phyloP scores from a whole-genome alignment of 2,329 filamentous ascomycete genomes.

The Aspergillus sp. region DNA sequence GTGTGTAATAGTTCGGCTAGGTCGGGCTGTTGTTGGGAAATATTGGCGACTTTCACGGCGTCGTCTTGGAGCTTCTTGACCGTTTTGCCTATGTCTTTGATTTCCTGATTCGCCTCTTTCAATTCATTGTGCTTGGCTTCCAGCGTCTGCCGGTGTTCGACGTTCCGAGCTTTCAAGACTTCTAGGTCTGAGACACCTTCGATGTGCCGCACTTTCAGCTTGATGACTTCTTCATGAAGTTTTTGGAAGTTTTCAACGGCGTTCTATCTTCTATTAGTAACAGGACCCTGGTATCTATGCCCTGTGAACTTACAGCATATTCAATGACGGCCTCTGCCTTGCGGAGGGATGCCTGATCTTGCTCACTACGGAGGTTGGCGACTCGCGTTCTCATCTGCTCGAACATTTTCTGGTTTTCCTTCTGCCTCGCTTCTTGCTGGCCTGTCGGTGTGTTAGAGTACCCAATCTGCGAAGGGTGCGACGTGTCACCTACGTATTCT shows the following conservation, averaged over 20 bases:
- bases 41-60: slow-evolving; percentile 19
- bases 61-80: slow-evolving; percentile 22
- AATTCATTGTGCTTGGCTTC: slow-evolving; percentile 46
- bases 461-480: background rate
- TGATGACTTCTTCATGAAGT: slow-evolving; percentile 65
- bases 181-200: slow-evolving; percentile 82
- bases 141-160: slow-evolving; percentile 55
- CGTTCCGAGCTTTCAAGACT: slow-evolving; percentile 67
- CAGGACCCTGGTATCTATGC: slow-evolving; percentile 2
- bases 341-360: slow-evolving; percentile 58
- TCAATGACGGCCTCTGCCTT: slow-evolving; percentile 59
- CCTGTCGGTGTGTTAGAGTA: slow-evolving; percentile 41
- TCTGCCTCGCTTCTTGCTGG: slow-evolving; percentile 50
- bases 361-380: slow-evolving; percentile 54
- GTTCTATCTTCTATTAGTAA: slow-evolving; percentile 42
- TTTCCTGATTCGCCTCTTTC: slow-evolving; percentile 35
- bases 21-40: slow-evolving; percentile 25
- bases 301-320: slow-evolving; percentile 52
- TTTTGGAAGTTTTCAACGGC: slow-evolving; percentile 64
- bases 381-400: slow-evolving; percentile 51
- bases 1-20: slow-evolving; percentile 44
- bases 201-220: slow-evolving; percentile 69
- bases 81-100: slow-evolving; percentile 34
- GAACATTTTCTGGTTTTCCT: slow-evolving; percentile 44
- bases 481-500: slow-evolving; percentile 64